Evolutionary conservation across 192 early-diverging fungal genomes (phyloP).

Genomic region (Umbelopsis sp.): DNA sequence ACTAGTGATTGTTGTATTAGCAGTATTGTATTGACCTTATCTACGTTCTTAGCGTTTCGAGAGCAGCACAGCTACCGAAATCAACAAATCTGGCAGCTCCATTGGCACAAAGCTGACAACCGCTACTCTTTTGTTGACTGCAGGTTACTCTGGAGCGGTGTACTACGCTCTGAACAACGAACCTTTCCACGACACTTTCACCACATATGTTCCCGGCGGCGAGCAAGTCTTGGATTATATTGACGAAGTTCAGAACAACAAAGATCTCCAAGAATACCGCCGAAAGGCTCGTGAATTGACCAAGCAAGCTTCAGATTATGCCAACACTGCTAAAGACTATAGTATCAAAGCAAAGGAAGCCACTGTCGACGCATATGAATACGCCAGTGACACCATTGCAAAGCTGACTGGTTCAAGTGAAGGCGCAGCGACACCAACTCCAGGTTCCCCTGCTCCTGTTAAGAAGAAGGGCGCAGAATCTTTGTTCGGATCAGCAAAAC

Average conservation of each 20-base stretch:
- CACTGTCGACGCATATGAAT: constrained; percentile 37
- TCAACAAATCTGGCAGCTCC: constrained; percentile 19
- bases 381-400: constrained; percentile 31
- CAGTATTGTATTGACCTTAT: neutral
- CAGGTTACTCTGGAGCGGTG: constrained; percentile 52
- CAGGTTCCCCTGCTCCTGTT: neutral
- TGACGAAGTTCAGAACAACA: constrained; percentile 50
- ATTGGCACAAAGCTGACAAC: constrained; percentile 19
- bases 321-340: constrained; percentile 28
- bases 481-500: neutral
- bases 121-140: constrained; percentile 34
- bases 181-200: constrained; percentile 62
- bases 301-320: constrained; percentile 21
- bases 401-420: constrained; percentile 38
- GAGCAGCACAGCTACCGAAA: constrained; percentile 15
- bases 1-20: neutral
- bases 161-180: constrained; percentile 55
- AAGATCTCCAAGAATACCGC: constrained; percentile 36
- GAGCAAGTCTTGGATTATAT: constrained; percentile 53
- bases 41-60: constrained; percentile 27
- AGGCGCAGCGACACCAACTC: neutral
- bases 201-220: constrained; percentile 60
- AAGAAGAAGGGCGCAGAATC: neutral
- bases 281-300: constrained; percentile 38
- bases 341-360: constrained; percentile 26